These are phyloP conservation scores for Punica granatum DNA, from an alignment of 345 rosid genomes.

Conservation along the genomic window DNA sequence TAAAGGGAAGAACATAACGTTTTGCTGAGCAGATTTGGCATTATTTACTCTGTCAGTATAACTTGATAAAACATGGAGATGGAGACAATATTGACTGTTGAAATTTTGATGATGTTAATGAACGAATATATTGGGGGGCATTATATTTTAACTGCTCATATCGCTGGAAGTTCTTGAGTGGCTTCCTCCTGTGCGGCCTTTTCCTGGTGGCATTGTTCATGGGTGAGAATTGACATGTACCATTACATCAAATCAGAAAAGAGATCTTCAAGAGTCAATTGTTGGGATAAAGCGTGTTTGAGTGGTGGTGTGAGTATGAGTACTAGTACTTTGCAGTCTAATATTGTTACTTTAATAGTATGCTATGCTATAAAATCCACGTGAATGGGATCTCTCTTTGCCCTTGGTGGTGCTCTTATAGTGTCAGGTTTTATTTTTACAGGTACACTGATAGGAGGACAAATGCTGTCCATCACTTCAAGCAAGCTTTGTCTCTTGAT, in stretches of 20 bases:
- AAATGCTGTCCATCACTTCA: slow-evolving; percentile 72
- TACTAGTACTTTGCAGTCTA: background rate
- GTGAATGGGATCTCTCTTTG: background rate
- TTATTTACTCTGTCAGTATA: background rate
- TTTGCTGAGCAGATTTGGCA: background rate
- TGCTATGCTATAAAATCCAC: background rate
- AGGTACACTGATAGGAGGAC: slow-evolving; percentile 94
- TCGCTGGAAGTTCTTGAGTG: background rate
- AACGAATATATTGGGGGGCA: background rate
- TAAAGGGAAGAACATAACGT: background rate
- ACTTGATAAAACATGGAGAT: background rate
- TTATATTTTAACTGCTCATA: background rate
- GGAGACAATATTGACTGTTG: background rate
- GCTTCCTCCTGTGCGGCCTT: background rate
- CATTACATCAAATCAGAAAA: background rate
- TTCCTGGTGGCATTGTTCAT: background rate
- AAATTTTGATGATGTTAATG: background rate
- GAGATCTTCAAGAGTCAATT: background rate
- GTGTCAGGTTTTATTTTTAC: background rate
- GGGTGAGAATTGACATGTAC: background rate
- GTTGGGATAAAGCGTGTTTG: background rate
- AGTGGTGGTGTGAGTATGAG: background rate
- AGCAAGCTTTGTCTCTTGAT: slow-evolving; percentile 75
- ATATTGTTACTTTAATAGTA: background rate
- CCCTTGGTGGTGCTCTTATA: background rate